Conservation (phyloP, 768 basidiomycete genomes). For the Leccinum aurantiacum region DNA sequence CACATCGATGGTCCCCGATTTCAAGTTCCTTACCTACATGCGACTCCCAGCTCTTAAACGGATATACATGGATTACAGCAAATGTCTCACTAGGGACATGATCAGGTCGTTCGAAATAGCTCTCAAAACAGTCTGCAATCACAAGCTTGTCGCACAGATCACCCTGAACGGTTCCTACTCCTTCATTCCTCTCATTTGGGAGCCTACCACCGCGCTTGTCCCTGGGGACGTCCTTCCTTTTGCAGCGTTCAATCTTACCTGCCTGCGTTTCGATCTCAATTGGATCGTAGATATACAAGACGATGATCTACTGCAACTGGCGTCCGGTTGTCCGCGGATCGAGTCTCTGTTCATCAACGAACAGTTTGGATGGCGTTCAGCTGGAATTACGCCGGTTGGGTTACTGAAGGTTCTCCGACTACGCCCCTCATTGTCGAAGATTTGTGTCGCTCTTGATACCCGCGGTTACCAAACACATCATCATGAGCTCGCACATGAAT, state of each 20-base stretch:
- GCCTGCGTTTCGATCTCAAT: neutral
- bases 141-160: neutral
- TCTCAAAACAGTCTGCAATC: neutral
- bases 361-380: neutral
- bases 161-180: neutral
- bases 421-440: neutral
- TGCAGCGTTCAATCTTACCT: neutral
- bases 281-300: neutral
- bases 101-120: neutral
- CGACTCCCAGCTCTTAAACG: neutral
- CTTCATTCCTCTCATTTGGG: neutral
- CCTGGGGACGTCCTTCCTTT: neutral
- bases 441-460: neutral
- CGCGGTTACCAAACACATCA: neutral
- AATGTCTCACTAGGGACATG: neutral
- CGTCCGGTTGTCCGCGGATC: neutral
- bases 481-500: neutral
- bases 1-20: neutral
- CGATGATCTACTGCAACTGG: neutral
- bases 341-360: neutral
- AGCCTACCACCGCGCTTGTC: neutral
- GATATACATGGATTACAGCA: neutral
- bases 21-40: neutral
- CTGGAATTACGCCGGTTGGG: neutral
- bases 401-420: neutral